Evolutionary conservation across 768 basidiomycete species (phyloP), one percentile per base, ranked within the genome.

Genomic region (Daedalea quercina): DNA sequence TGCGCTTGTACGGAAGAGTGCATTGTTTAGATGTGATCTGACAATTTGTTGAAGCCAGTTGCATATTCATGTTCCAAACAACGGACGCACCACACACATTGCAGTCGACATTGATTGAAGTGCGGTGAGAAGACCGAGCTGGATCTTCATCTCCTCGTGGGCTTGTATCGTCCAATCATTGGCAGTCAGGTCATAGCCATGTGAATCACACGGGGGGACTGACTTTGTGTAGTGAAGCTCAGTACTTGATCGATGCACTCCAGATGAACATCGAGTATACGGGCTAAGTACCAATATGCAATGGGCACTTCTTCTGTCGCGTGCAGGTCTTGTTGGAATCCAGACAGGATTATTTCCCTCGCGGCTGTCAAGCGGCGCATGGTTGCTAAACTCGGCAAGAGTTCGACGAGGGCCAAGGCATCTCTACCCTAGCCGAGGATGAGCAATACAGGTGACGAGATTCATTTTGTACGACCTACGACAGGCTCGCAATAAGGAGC

Each of bases 261-360:
- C 9, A 87, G 60, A 57, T 89, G 82, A 22, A 66, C 66, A 19
- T 83, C 79, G 1, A 85, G 68, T 2, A 90, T 75, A 42, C 76
- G 74, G 2, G 76, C 63, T 4, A 73, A 69, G 60, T 87, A 87
- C 84, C 87, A 90, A 67, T 91, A 90, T 2, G 88, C 84, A 55
- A 89, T 80, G 0, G 84, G 72, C 31, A 72, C 77, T 61, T 93
- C 90, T 41, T 85, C 78, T 0, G 74, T 65, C 20, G 79, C 72
- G 60, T 90, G 89, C 7, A 93, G 65, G 43, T 87, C 85, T 20
- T 90, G 66, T 64, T 91, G 87, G 56, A 88, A 86, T 1, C 87
- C 90, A 1, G 87, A 84, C 42, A 85, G 70, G 3, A 90, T 66
- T 13, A 93, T 73, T 57, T 92, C 87, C 35, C 80, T 76, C 2